Evolutionary conservation across 148 eudicot species (phyloP).

Genomic region (Pouteria glomerata): DNA sequence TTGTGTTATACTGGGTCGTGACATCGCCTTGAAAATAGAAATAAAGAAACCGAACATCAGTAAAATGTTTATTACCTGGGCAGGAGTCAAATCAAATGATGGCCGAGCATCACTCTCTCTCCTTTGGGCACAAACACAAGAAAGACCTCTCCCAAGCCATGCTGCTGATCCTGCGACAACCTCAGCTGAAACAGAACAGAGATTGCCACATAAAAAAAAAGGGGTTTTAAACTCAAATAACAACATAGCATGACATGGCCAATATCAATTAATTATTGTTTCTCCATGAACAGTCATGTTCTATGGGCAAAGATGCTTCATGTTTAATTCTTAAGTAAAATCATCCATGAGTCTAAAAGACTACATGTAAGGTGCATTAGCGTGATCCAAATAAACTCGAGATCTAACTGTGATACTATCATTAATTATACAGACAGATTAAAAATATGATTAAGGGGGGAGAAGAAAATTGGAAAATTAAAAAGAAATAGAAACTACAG

Average conservation of each 20-base stretch:
- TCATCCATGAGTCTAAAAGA: not conserved
- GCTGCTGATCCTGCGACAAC: constrained; percentile 98
- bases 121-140: constrained; percentile 97
- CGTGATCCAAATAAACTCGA: constrained; percentile 24
- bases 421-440: not conserved
- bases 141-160: constrained; percentile 96
- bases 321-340: not conserved
- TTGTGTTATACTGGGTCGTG: not conserved
- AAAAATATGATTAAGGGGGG: not conserved
- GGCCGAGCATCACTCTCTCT: constrained; percentile 85
- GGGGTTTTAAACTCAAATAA: not conserved
- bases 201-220: constrained; percentile 17
- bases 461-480: not conserved
- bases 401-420: not conserved
- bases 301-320: not conserved
- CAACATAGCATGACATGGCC: not conserved
- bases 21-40: not conserved
- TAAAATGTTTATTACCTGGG: constrained; percentile 54
- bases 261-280: not conserved
- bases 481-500: not conserved
- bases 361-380: constrained; percentile 1
- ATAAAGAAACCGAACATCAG: not conserved
- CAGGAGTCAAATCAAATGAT: constrained; percentile 84
- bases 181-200: constrained; percentile 64
- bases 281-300: not conserved